Conservation (phyloP, 1,284 basidiomycete species). For the Thelephora terrestris region DNA sequence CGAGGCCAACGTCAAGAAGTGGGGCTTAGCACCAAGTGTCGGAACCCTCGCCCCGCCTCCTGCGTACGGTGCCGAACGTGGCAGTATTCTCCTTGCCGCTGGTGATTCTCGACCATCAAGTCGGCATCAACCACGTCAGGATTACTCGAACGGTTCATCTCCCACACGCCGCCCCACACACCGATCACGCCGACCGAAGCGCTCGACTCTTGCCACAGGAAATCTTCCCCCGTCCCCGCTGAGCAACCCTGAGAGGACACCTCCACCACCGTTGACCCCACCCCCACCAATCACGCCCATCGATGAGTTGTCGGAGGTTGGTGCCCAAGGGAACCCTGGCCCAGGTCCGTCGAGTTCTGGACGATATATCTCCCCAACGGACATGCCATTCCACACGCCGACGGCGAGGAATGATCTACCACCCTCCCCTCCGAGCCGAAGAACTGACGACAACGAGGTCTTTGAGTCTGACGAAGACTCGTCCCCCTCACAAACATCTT, state of each 20-base stretch:
- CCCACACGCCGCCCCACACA: constrained; percentile 42
- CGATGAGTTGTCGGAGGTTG: constrained; percentile 42
- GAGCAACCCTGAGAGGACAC: constrained; percentile 27
- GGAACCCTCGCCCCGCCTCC: constrained; percentile 93
- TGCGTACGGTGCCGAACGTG: constrained; percentile 89
- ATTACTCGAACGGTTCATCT: constrained; percentile 29
- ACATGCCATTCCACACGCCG: constrained; percentile 48
- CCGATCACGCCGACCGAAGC: constrained; percentile 37
- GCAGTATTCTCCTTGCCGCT: constrained; percentile 87
- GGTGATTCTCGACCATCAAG: constrained; percentile 44
- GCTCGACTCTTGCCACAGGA: constrained; percentile 26
- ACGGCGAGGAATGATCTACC: constrained; percentile 37
- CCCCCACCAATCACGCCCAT: constrained; percentile 75
- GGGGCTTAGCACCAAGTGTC: constrained; percentile 91
- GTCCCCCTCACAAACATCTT: constrained; percentile 37
- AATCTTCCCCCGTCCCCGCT: constrained; percentile 53
- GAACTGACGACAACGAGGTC: constrained; percentile 13
- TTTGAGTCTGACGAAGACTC: constrained; percentile 15
- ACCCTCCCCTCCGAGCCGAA: constrained; percentile 28
- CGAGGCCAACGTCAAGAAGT: constrained; percentile 97
- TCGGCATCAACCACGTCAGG: constrained; percentile 30
- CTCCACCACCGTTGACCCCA: constrained; percentile 43
- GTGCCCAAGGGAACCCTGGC: constrained; percentile 9
- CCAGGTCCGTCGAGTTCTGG: constrained; percentile 37
- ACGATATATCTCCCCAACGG: constrained; percentile 58